phyloP scores from a whole-genome alignment of 176 grass and related monocot genomes.

The Juncus effusus region DNA sequence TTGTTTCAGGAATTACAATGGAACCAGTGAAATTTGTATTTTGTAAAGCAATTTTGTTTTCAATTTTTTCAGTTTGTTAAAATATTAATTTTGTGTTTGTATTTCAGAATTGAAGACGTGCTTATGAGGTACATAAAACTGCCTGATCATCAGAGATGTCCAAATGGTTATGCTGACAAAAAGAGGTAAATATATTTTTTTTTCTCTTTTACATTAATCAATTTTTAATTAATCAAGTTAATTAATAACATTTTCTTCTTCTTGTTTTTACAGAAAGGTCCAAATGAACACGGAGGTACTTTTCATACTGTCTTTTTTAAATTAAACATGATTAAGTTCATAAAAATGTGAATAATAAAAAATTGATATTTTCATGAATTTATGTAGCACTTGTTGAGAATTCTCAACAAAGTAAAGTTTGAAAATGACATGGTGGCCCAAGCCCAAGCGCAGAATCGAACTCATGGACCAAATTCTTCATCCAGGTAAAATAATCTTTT shows the following conservation, averaged over 20 bases:
- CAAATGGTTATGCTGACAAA: too few species aligned
- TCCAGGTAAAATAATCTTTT: constrained; percentile 15
- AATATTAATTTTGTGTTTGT: too few species aligned
- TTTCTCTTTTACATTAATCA: background rate
- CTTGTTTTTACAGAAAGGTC: background rate
- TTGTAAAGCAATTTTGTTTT: too few species aligned
- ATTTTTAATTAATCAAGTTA: too few species aligned
- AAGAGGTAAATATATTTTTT: background rate
- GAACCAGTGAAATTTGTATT: too few species aligned
- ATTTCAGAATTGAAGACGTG: constrained; percentile 70
- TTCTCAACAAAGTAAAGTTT: constrained; percentile 12
- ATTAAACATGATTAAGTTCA: background rate
- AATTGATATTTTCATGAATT: background rate
- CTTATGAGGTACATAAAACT: constrained; percentile 56
- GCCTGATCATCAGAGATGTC: constrained; percentile 48
- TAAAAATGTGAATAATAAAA: background rate
- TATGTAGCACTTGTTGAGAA: constrained; percentile 11
- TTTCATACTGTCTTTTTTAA: background rate
- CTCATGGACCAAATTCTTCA: background rate
- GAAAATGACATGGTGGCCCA: constrained; percentile 25
- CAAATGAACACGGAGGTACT: background rate
- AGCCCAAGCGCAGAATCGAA: background rate
- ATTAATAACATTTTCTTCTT: background rate
- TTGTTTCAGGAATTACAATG: too few species aligned
- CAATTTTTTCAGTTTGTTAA: too few species aligned